Evolutionary conservation across 192 early-diverging fungal genomes (phyloP).

Genomic region (Backusella westeae): DNA sequence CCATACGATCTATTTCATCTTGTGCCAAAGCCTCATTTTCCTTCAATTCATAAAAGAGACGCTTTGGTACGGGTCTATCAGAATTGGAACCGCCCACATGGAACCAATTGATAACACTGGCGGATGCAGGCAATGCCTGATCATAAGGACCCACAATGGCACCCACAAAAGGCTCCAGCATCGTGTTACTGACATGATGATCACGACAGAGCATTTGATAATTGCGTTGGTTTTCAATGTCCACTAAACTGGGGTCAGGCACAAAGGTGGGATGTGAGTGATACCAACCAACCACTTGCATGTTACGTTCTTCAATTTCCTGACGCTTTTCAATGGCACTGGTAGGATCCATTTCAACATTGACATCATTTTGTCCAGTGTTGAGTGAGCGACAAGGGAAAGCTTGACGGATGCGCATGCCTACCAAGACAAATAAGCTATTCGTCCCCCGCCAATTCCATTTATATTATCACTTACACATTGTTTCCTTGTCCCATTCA

Average conservation of each 20-base stretch:
- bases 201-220: constrained; percentile 82
- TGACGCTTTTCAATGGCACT: constrained; percentile 73
- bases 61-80: constrained; percentile 63
- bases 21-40: constrained; percentile 46
- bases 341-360: constrained; percentile 90
- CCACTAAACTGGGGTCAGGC: constrained; percentile 86
- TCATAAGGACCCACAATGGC: constrained; percentile 92
- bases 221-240: constrained; percentile 85
- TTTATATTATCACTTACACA: constrained; percentile 19
- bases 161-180: constrained; percentile 80
- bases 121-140: constrained; percentile 67
- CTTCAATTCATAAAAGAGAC: constrained; percentile 58
- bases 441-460: background rate
- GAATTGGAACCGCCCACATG: constrained; percentile 57
- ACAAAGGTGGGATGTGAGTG: constrained; percentile 90
- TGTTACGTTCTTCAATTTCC: constrained; percentile 64
- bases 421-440: constrained; percentile 21
- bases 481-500: constrained; percentile 58
- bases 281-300: constrained; percentile 93
- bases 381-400: constrained; percentile 78
- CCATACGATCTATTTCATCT: constrained; percentile 52
- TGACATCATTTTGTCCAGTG: constrained; percentile 67
- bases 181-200: constrained; percentile 33
- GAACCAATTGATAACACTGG: constrained; percentile 89
- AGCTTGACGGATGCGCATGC: constrained; percentile 61